Evolutionary conservation across 1,284 basidiomycete species (phyloP).

Genomic region (Stereum hirsutum): DNA sequence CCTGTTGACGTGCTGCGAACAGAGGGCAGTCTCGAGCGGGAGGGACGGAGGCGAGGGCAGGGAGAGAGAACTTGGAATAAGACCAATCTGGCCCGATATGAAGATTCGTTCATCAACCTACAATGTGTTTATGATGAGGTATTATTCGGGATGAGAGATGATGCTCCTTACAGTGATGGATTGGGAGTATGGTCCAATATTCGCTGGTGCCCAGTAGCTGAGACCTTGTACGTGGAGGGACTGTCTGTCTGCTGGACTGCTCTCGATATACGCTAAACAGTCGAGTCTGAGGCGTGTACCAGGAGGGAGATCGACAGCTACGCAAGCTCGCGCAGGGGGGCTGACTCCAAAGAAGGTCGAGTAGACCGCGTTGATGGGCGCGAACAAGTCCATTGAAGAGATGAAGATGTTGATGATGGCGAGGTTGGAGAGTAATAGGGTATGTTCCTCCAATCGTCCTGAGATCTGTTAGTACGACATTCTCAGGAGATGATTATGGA

Average conservation of each 20-base stretch:
- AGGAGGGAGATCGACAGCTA: constrained; percentile 65
- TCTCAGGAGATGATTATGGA: background rate
- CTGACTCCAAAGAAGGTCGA: constrained; percentile 79
- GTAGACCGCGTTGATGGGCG: constrained; percentile 73
- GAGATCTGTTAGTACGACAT: too few species aligned
- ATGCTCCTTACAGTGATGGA: constrained; percentile 58
- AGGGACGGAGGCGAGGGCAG: constrained; percentile 57
- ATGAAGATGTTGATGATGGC: constrained; percentile 82
- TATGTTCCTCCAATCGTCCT: constrained; percentile 40
- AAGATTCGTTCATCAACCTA: constrained; percentile 71
- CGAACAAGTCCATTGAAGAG: constrained; percentile 73
- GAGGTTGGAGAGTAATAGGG: constrained; percentile 51
- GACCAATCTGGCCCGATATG: constrained; percentile 92
- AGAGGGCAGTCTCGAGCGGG: constrained; percentile 60
- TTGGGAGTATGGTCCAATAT: constrained; percentile 98
- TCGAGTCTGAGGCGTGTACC: constrained; percentile 63
- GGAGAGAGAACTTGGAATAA: constrained; percentile 68
- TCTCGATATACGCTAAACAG: constrained; percentile 56
- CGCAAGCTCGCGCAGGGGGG: constrained; percentile 89
- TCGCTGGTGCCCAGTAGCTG: constrained; percentile 98
- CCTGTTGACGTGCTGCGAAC: constrained; percentile 74
- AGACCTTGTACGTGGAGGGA: constrained; percentile 91
- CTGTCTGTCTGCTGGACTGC: constrained; percentile 35
- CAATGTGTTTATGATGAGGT: background rate
- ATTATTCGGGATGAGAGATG: background rate